Evolutionary conservation across 2,329 filamentous ascomycete genomes (phyloP).

Genomic region (Aspergillus pseudoglaucus): DNA sequence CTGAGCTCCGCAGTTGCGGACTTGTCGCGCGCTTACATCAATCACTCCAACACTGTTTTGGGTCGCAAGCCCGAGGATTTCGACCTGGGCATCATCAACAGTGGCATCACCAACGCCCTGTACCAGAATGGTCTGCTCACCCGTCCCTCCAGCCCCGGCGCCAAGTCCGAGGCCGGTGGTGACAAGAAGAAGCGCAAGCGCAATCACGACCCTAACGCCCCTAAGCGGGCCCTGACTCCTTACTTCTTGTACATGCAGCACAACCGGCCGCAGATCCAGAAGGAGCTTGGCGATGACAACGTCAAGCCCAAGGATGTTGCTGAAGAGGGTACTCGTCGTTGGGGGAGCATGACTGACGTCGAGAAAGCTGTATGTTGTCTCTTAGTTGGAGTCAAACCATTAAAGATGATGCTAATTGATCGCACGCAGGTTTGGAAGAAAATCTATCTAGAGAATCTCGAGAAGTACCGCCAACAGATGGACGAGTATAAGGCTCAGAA

Average conservation of each 20-base stretch:
- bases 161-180: slow-evolving; percentile 48
- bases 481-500: slow-evolving; percentile 53
- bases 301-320: slow-evolving; percentile 81
- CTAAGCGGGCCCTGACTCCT: slow-evolving; percentile 86
- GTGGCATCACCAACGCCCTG: slow-evolving; percentile 39
- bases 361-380: slow-evolving; percentile 59
- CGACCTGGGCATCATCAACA: slow-evolving; percentile 43
- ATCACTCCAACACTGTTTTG: slow-evolving; percentile 79
- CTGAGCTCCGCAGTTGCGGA: slow-evolving; percentile 73
- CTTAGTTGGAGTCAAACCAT: neutral
- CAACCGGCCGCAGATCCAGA: slow-evolving; percentile 73
- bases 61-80: slow-evolving; percentile 51
- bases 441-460: slow-evolving; percentile 52
- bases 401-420: slow-evolving; percentile 5
- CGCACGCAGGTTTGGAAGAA: slow-evolving; percentile 47
- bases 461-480: slow-evolving; percentile 51
- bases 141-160: slow-evolving; percentile 31
- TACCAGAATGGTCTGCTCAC: slow-evolving; percentile 39
- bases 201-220: slow-evolving; percentile 84
- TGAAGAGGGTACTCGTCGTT: slow-evolving; percentile 78
- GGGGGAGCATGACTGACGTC: slow-evolving; percentile 66
- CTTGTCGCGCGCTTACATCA: slow-evolving; percentile 76
- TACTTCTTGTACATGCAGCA: slow-evolving; percentile 94
- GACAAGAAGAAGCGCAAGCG: slow-evolving; percentile 88
- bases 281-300: slow-evolving; percentile 61